A percentile compares a stretch with the other conserved stretches of the same genome.
phyloP scores from a whole-genome alignment of 768 basidiomycete genomes.

The Kwoniella newhampshirensis region DNA sequence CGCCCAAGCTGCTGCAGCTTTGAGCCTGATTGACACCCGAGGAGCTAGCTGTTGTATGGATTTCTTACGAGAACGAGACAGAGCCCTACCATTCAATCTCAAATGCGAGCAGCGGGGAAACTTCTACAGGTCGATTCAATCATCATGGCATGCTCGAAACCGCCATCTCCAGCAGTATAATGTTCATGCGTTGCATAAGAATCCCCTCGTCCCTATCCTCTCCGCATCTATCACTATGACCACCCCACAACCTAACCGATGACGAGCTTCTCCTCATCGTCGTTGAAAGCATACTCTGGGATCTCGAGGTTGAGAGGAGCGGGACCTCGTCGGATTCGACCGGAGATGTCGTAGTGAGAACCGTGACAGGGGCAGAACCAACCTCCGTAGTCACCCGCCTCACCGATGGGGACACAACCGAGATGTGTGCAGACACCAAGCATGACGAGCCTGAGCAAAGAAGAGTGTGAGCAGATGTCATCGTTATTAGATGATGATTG shows the following conservation, averaged over 20 bases:
- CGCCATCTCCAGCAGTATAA: no score
- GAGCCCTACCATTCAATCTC: no score
- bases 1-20: no score
- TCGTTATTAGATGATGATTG: no score
- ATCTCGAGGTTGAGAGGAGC: slow-evolving; percentile 97
- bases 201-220: neutral
- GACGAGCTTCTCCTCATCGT: slow-evolving; percentile 78
- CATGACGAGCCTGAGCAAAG: slow-evolving; percentile 55
- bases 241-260: slow-evolving; percentile 67
- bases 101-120: no score
- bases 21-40: no score
- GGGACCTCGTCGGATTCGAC: slow-evolving; percentile 92
- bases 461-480: no score
- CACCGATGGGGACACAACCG: slow-evolving; percentile 97
- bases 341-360: slow-evolving; percentile 91
- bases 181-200: slow-evolving; percentile 1
- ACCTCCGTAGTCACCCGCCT: slow-evolving; percentile 94
- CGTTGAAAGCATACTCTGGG: slow-evolving; percentile 82
- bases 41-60: no score
- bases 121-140: no score
- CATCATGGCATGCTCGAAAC: no score
- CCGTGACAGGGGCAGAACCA: slow-evolving; percentile 99
- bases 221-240: neutral
- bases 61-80: no score
- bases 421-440: slow-evolving; percentile 72